Conservation (phyloP, 2,329 filamentous ascomycete species). For the Cladosporium sp. region DNA sequence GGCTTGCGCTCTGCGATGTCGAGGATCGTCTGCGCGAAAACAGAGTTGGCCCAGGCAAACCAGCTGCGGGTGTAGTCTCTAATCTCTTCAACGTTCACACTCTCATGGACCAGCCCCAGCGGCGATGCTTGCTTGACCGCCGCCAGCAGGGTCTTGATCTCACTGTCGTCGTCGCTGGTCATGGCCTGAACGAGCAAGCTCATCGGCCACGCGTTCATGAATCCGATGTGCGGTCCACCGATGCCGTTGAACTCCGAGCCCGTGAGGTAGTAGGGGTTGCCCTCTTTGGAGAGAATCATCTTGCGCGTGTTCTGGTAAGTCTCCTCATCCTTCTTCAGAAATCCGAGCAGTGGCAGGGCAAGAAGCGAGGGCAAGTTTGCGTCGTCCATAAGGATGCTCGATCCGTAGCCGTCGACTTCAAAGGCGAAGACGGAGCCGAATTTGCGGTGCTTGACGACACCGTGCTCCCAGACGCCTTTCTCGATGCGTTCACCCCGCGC, state of each 20-base stretch:
- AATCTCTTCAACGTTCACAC: conserved; percentile 70
- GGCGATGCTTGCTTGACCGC: conserved; percentile 68
- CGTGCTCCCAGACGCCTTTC: conserved; percentile 77
- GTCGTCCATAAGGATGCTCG: conserved; percentile 79
- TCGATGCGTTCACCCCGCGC: conserved; percentile 60
- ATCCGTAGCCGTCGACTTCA: conserved; percentile 83
- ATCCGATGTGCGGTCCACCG: conserved; percentile 74
- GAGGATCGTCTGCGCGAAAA: conserved; percentile 87
- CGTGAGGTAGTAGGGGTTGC: conserved; percentile 83
- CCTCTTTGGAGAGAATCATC: conserved; percentile 66
- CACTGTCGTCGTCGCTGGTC: conserved; percentile 74
- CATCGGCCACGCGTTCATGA: conserved; percentile 96
- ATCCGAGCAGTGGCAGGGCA: conserved; percentile 72
- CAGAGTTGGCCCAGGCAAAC: conserved; percentile 98
- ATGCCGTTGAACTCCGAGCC: conserved; percentile 79
- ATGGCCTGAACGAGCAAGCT: conserved; percentile 84
- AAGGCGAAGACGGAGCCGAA: conserved; percentile 79
- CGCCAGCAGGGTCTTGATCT: conserved; percentile 68
- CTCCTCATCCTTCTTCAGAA: conserved; percentile 56
- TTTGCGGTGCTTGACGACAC: conserved; percentile 66
- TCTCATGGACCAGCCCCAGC: conserved; percentile 85
- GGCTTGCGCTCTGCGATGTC: conserved; percentile 86
- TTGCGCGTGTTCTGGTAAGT: conserved; percentile 84
- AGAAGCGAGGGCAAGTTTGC: conserved; percentile 80
- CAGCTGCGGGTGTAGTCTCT: conserved; percentile 76